Conservation (phyloP, 495 filamentous ascomycete species). For the Glonium stellatum region DNA sequence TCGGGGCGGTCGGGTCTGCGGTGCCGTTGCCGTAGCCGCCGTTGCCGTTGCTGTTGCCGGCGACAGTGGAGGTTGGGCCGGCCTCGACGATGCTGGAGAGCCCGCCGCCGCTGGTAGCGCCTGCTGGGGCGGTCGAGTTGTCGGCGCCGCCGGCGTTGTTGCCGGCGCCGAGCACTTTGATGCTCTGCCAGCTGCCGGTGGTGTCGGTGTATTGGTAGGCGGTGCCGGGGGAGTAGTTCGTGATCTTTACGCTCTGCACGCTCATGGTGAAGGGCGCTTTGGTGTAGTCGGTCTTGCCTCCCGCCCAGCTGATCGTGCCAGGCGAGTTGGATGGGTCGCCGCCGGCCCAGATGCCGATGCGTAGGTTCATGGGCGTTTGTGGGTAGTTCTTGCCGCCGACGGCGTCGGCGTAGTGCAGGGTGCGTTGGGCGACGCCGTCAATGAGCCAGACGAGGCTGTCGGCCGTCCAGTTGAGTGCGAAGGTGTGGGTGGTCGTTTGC, state of each 20-base stretch:
- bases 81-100: slow-evolving; percentile 7
- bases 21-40: neutral
- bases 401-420: slow-evolving; percentile 55
- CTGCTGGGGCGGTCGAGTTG: neutral
- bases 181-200: slow-evolving; percentile 44
- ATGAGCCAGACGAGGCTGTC: slow-evolving; percentile 65
- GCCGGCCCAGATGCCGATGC: slow-evolving; percentile 80
- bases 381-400: slow-evolving; percentile 58
- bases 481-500: slow-evolving; percentile 62
- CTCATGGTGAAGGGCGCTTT: slow-evolving; percentile 69
- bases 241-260: slow-evolving; percentile 57
- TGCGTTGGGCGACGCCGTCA: slow-evolving; percentile 61
- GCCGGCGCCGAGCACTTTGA: slow-evolving; percentile 27
- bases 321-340: slow-evolving; percentile 51
- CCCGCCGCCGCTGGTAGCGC: slow-evolving; percentile 9
- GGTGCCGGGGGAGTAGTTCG: slow-evolving; percentile 61
- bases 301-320: slow-evolving; percentile 66
- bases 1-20: neutral
- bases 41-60: neutral
- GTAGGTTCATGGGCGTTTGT: slow-evolving; percentile 80
- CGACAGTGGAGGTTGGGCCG: neutral
- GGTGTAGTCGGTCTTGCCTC: slow-evolving; percentile 65
- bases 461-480: slow-evolving; percentile 76
- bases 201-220: slow-evolving; percentile 63
- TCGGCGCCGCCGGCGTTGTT: slow-evolving; percentile 12